These are phyloP conservation scores for Aureobasidium sp. DNA, from an alignment of 2,329 filamentous ascomycete species.

Conservation along the genomic window DNA sequence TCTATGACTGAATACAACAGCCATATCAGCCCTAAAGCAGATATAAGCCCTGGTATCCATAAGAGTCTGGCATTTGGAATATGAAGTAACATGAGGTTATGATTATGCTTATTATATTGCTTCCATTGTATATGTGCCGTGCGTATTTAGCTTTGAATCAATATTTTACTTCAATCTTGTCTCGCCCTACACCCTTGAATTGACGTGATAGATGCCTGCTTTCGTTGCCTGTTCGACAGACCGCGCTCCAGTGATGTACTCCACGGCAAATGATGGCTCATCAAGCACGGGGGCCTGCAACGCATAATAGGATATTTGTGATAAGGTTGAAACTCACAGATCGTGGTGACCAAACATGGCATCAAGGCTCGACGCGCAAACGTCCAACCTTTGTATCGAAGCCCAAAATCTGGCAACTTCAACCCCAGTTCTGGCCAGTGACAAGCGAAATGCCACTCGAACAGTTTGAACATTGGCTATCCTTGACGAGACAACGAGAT, in stretches of 20 bases:
- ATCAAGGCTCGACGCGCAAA: background rate
- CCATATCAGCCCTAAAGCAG: too few species aligned
- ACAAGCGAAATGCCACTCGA: background rate
- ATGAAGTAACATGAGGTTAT: background rate
- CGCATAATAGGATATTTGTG: background rate
- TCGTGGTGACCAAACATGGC: background rate
- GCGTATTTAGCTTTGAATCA: background rate
- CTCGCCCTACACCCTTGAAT: background rate
- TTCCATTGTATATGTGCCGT: background rate
- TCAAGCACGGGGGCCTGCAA: background rate
- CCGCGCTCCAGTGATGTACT: background rate
- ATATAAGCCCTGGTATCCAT: background rate
- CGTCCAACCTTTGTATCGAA: background rate
- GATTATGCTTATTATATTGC: background rate
- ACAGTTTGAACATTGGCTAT: background rate
- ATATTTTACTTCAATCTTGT: background rate
- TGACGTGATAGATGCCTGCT: background rate
- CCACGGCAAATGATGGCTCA: too few species aligned
- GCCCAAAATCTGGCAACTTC: background rate
- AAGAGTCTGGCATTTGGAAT: background rate
- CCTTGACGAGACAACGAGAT: background rate
- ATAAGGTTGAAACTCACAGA: constrained; percentile 1
- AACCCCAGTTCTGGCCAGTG: background rate
- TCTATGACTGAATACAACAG: constrained; percentile 36
- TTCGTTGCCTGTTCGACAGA: background rate